Conservation (phyloP, 1,284 basidiomycete genomes). For the Moesziomyces globuligerus region DNA sequence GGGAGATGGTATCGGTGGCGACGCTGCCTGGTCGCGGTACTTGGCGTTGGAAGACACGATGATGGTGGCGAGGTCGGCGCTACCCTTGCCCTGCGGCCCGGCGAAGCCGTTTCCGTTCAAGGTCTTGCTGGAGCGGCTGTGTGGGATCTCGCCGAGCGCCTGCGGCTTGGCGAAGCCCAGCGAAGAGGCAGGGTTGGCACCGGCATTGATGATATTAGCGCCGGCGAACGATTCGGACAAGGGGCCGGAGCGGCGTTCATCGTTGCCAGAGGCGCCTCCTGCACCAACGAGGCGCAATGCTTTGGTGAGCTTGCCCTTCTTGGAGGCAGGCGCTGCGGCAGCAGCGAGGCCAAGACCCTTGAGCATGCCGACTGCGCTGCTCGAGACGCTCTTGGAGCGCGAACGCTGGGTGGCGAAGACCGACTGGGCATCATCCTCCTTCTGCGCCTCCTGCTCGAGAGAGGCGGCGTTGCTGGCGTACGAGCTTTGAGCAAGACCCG, state of each 20-base stretch:
- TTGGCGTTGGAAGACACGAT: conserved; percentile 31
- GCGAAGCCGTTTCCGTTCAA: conserved; percentile 6
- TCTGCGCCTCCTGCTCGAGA: conserved; percentile 33
- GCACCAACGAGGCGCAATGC: conserved; percentile 47
- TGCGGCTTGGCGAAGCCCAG: conserved; percentile 4
- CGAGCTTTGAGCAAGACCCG: conserved; percentile 7
- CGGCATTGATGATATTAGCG: conserved; percentile 4
- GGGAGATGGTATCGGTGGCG: conserved; percentile 28
- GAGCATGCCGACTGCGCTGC: conserved; percentile 53
- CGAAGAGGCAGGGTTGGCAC: conserved; percentile 3
- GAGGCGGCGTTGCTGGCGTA: conserved; percentile 10
- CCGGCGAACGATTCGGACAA: conserved; percentile 15
- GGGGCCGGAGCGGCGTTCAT: conserved; percentile 15
- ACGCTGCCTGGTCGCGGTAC: conserved; percentile 28
- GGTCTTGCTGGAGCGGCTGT: conserved; percentile 20
- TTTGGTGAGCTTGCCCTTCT: conserved; percentile 57
- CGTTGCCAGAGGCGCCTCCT: conserved; percentile 9
- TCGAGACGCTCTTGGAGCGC: conserved; percentile 56
- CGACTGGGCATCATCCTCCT: conserved; percentile 26
- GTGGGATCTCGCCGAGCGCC: conserved; percentile 4
- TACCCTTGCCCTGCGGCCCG: conserved; percentile 9
- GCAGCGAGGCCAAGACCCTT: conserved; percentile 57
- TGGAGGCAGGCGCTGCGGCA: conserved; percentile 47
- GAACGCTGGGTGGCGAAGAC: conserved; percentile 43
- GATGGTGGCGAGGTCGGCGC: conserved; percentile 23